Evolutionary conservation across 2,329 filamentous ascomycete species (phyloP), one percentile per base, ranked within the genome.

Genomic region (Chaetothyriales sp.): DNA sequence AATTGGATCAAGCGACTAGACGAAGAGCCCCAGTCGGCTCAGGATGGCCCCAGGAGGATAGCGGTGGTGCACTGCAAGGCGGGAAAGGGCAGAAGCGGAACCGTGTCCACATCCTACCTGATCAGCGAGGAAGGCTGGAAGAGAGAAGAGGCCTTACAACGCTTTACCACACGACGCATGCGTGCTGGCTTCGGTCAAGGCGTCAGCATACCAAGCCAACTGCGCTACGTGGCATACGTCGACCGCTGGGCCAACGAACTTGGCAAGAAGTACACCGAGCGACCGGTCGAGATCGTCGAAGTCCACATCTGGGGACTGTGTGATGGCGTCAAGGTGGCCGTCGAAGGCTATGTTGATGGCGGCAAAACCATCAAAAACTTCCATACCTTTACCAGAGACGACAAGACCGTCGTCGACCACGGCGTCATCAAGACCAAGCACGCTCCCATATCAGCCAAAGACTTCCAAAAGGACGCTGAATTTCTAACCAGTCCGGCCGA

Each of bases 51-150:
- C 40, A 64, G 67, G 20, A 75, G 88, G 33, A 87, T 97, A 0
- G 84, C 84, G 0, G 89, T 97, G 5, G 88, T 97, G 6, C 92
- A 98, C 68, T 97, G 92, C 73, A 97, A 97, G 66, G 92, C 92
- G 1, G 92, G 92, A 2, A 98, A 98, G 68, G 92, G 92, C 1
- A 77, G 92, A 48, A 94, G 87, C 58, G 92, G 92, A 3, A 95
- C 88, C 0, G 81, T 88, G 61, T 83, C 84, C 28, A 94, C 87
- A 68, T 86, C 85, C 60, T 97, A 95, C 65, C 73, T 98, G 53
- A 92, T 98, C 61, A 82, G 85, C 6, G 86, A 97, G 65, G 85
- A 92, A 63, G 81, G 80, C 3, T 86, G 82, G 83, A 75, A 71
- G 28, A 68, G 75, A 43, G 73, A 78, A 48, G 80, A 84, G 58